Evolutionary conservation across 208 protist species (phyloP), one percentile per base, ranked within the genome.

Genomic region (Porcisia hertigi): DNA sequence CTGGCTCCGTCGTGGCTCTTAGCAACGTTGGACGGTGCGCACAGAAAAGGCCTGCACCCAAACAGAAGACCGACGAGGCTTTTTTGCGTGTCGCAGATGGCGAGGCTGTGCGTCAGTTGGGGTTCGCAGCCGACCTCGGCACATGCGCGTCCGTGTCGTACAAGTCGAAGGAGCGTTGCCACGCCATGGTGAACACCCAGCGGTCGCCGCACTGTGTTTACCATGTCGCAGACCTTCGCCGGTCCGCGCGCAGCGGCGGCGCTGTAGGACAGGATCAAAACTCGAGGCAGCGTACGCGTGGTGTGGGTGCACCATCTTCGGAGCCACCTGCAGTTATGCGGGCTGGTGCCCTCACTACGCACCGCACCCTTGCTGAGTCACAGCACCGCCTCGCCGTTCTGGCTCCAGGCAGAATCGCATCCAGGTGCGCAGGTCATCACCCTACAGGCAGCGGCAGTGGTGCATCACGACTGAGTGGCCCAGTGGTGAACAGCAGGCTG

Each of bases 91-190:
- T 92, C 11, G 45, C 67, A 1, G 79, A 73, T 43, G 57, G 66
- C 70, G 86, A 88, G 25, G 53, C 86, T 52, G 67, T 92, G 52
- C 89, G 88, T 18, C 47, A 89, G 49, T 83, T 96, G 11, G 92
- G 92, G n/a, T 89, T 82, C 66, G 89, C 92, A 0, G 79, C 80
- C 0, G 88, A 96, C 71, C 76, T 96, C 55, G 82, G 77, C 59
- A 93, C 85, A 7, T 96, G 92, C 55, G 66, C 75, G 41, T 79
- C 86, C 16, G 71, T 82, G 30, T 83, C 85, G 3, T 64, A 79
- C 39, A 76, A 80, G 60, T 80, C 86, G 5, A 81, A 84, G 6
- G 87, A 93, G 75, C 87, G 81, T 47, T 95, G 88, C 78, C 75
- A 73, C 23, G 53, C 72, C 3, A 62, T 91, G 39, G 84, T 95